phyloP scores from a whole-genome alignment of 441 rosid species.

The Pelargonium fulgidum region DNA sequence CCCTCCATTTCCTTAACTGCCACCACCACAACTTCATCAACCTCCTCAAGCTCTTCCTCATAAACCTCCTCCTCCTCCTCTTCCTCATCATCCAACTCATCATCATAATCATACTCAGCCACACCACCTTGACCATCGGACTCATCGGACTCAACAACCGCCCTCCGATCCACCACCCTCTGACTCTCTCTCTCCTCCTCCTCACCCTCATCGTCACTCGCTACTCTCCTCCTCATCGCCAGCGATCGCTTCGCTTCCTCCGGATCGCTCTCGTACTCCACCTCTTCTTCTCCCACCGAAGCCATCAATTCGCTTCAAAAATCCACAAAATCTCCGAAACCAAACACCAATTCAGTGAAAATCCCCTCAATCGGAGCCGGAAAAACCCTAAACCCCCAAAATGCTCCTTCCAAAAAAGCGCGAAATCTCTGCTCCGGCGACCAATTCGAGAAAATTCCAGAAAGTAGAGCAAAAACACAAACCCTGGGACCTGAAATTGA shows the following conservation, averaged over 20 bases:
- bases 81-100: slow-evolving; percentile 31
- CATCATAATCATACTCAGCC: slow-evolving; percentile 56
- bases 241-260: slow-evolving; percentile 68
- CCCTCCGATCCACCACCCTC: slow-evolving; percentile 36
- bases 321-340: slow-evolving; percentile 8
- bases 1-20: slow-evolving; percentile 15
- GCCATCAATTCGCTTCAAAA: slow-evolving; percentile 19
- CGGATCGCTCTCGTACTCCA: slow-evolving; percentile 81
- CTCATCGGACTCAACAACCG: slow-evolving; percentile 47
- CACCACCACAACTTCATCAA: slow-evolving; percentile 14
- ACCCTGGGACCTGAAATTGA: background rate
- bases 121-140: slow-evolving; percentile 61
- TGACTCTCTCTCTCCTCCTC: slow-evolving; percentile 23
- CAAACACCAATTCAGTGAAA: background rate
- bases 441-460: background rate
- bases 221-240: slow-evolving; percentile 65
- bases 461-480: too few relatives aligned
- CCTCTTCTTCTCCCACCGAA: slow-evolving; percentile 47
- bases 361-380: background rate
- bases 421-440: background rate
- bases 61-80: slow-evolving; percentile 29
- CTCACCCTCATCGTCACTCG: slow-evolving; percentile 80
- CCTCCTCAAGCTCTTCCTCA: background rate
- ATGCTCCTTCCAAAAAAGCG: too few relatives aligned
- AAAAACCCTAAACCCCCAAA: too few relatives aligned